Conservation (phyloP, 169 alveolate genomes). For the Cystoisospora suis region DNA sequence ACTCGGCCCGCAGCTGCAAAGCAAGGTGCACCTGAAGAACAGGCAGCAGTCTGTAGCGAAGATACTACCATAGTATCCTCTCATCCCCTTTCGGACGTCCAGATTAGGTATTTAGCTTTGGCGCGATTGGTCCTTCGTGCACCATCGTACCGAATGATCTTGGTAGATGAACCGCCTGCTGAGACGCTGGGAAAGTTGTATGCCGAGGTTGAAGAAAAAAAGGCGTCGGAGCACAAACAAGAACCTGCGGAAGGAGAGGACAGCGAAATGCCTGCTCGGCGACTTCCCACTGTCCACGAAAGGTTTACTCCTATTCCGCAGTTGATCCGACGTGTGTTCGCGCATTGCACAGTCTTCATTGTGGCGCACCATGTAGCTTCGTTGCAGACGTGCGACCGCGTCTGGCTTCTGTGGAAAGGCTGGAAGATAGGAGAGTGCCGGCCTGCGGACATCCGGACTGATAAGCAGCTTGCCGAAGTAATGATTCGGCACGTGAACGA, state of each 20-base stretch:
- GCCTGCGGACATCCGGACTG: constrained; percentile 39
- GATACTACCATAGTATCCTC: not conserved
- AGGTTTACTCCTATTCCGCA: constrained; percentile 24
- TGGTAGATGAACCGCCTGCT: constrained; percentile 76
- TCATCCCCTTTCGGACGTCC: constrained; percentile 51
- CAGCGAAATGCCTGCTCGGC: not conserved
- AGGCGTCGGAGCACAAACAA: not conserved
- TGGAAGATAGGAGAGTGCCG: constrained; percentile 45
- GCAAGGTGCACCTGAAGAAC: no score
- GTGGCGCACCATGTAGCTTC: constrained; percentile 58
- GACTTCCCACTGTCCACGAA: not conserved
- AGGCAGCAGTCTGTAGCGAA: no score
- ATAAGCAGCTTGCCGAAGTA: constrained; percentile 21
- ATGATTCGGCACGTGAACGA: not conserved
- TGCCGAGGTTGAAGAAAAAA: not conserved
- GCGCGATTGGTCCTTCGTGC: constrained; percentile 67
- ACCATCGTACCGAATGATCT: constrained; percentile 65
- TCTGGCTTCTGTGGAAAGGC: constrained; percentile 53
- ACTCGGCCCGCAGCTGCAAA: no score
- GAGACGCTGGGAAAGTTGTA: constrained; percentile 60
- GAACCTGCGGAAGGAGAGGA: not conserved
- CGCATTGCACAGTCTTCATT: constrained; percentile 34
- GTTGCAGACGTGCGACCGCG: constrained; percentile 38
- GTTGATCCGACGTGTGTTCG: constrained; percentile 9
- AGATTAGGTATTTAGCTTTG: constrained; percentile 69